Percentiles rank a stretch among this genome's conserved stretches.
Evolutionary conservation across 116 monocot species (phyloP).

Genomic region (Dioscorea cayenensis): DNA sequence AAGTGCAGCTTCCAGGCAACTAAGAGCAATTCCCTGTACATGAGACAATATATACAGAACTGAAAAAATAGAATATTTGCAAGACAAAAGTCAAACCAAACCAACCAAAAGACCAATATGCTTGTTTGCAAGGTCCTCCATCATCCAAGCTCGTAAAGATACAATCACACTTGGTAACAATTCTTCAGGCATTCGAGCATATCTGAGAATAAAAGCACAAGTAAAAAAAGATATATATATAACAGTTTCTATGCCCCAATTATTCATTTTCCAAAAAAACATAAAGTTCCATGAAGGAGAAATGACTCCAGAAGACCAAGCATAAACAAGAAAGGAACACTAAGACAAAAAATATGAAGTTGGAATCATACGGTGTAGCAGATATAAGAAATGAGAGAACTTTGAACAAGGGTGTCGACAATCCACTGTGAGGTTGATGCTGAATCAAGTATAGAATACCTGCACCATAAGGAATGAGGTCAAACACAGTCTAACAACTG

Average conservation of each 20-base stretch:
- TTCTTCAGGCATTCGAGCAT: constrained; percentile 77
- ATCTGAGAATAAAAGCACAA: constrained; percentile 40
- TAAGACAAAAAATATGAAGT: neutral
- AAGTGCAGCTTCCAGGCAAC: constrained; percentile 65
- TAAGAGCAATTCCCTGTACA: constrained; percentile 65
- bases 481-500: neutral
- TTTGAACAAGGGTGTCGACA: constrained; percentile 63
- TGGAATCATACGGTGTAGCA: constrained; percentile 76
- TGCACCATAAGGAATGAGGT: constrained; percentile 20
- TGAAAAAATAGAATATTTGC: neutral
- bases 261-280: neutral
- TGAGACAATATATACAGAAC: constrained; percentile 4
- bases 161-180: constrained; percentile 47
- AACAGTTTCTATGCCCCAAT: neutral
- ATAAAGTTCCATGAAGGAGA: neutral
- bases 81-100: constrained; percentile 12
- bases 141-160: constrained; percentile 30
- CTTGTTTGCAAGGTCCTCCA: constrained; percentile 13
- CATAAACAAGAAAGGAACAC: neutral
- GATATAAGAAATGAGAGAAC: constrained; percentile 77
- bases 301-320: neutral
- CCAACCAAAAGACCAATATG: constrained; percentile 56
- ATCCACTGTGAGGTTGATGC: constrained; percentile 53
- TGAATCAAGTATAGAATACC: constrained; percentile 78
- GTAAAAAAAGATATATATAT: neutral